Conservation (phyloP, 495 filamentous ascomycete genomes). For the Copromyces sp. region DNA sequence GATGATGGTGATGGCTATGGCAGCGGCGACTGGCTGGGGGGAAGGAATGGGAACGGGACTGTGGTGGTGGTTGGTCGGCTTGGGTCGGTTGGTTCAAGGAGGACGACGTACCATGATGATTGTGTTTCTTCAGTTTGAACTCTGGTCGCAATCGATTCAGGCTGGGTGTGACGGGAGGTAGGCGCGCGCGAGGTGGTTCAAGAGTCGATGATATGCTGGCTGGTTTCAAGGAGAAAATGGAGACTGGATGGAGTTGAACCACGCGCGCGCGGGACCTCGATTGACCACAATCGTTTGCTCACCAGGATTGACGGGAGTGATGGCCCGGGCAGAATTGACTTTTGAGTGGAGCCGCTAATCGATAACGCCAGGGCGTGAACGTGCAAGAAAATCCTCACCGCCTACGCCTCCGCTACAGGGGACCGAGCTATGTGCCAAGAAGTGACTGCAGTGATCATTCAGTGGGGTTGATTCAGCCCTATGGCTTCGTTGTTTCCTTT, state of each 20-base stretch:
- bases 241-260: not conserved
- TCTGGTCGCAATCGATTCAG: not conserved
- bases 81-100: not conserved
- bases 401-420: not conserved
- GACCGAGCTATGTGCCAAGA: not conserved
- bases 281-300: not conserved
- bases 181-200: not conserved
- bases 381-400: not conserved
- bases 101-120: slow-evolving; percentile 9
- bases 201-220: not conserved
- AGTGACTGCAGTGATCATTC: not conserved
- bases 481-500: not conserved
- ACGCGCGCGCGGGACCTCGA: not conserved
- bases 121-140: not conserved
- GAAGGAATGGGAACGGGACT: no score
- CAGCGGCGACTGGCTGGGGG: no score
- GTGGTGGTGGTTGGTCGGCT: not conserved
- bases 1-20: no score
- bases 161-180: not conserved
- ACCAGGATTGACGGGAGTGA: not conserved
- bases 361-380: not conserved
- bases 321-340: slow-evolving; percentile 5
- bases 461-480: not conserved
- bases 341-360: slow-evolving; percentile 20
- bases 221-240: not conserved